A percentile compares a stretch with the other conserved stretches of the same genome.
Conservation (phyloP, 257 asterid genomes). For the Verbascum thapsus region DNA sequence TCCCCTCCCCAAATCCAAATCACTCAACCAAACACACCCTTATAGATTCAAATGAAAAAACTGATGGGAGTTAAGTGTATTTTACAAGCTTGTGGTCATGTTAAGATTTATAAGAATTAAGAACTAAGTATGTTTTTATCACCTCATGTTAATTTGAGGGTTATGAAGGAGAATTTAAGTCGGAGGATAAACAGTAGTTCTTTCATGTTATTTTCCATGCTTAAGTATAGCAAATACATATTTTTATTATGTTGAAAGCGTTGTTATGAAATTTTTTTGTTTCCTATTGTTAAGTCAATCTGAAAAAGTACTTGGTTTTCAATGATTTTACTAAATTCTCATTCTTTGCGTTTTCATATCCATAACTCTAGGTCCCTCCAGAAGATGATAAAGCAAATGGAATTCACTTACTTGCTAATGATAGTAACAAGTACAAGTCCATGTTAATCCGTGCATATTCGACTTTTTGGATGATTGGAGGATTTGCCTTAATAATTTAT, state of each 20-base stretch:
- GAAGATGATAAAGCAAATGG: constrained; percentile 64
- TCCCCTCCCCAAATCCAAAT: too few species aligned
- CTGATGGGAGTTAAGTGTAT: too few species aligned
- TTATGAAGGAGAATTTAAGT: constrained; percentile 5
- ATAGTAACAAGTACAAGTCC: constrained; percentile 83
- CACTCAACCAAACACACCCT: too few species aligned
- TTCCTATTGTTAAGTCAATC: not conserved
- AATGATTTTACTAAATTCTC: constrained; percentile 21
- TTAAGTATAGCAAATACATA: not conserved
- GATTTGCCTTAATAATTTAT: constrained; percentile 73
- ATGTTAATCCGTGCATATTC: constrained; percentile 86
- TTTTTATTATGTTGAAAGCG: constrained; percentile 4
- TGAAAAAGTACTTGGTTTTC: not conserved
- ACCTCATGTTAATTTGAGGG: constrained; percentile 17
- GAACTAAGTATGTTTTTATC: not conserved
- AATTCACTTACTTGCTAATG: constrained; percentile 67
- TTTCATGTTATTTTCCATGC: constrained; percentile 11
- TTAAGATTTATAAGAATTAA: not conserved
- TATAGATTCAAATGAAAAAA: too few species aligned
- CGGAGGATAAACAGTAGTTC: not conserved
- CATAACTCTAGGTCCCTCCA: constrained; percentile 58
- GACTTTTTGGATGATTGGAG: constrained; percentile 95
- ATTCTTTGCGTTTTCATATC: constrained; percentile 17
- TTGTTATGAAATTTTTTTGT: not conserved
- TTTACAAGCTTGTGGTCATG: too few species aligned